These are phyloP conservation scores for Rubia tinctorum DNA, from an alignment of 305 asterid species.

Conservation along the genomic window DNA sequence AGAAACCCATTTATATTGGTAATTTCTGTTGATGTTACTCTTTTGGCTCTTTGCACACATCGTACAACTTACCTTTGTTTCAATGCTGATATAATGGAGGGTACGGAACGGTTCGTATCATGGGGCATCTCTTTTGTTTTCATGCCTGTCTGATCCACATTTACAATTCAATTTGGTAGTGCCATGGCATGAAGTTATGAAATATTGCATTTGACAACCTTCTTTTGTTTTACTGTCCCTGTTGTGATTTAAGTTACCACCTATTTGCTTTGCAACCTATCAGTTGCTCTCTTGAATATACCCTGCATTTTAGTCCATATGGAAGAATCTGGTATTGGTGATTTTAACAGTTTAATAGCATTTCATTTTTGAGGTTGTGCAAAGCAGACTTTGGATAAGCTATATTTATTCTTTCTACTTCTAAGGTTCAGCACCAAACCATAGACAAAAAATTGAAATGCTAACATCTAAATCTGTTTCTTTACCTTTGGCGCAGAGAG, in stretches of 20 bases:
- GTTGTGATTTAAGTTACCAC: not conserved
- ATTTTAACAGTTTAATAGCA: not conserved
- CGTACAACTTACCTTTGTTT: not conserved
- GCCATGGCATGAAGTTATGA: not conserved
- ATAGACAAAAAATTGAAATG: not conserved
- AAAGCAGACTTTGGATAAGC: not conserved
- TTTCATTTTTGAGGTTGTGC: not conserved
- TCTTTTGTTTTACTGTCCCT: not conserved
- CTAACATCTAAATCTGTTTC: not conserved
- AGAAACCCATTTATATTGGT: not conserved
- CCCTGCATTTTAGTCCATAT: not conserved
- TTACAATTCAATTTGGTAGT: not conserved
- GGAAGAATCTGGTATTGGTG: not conserved
- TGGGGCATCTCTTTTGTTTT: not conserved
- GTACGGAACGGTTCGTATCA: not conserved
- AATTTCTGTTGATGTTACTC: not conserved
- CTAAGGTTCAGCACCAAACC: not conserved
- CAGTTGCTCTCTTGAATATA: not conserved
- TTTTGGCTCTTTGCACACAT: not conserved
- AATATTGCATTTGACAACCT: not conserved
- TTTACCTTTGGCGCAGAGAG: constrained; percentile 6
- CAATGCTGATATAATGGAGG: not conserved
- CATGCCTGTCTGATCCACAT: not conserved
- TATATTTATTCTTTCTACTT: not conserved
- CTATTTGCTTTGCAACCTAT: not conserved